phyloP scores from a whole-genome alignment of 2,329 filamentous ascomycete genomes.

The Hymenoscyphus occultus region DNA sequence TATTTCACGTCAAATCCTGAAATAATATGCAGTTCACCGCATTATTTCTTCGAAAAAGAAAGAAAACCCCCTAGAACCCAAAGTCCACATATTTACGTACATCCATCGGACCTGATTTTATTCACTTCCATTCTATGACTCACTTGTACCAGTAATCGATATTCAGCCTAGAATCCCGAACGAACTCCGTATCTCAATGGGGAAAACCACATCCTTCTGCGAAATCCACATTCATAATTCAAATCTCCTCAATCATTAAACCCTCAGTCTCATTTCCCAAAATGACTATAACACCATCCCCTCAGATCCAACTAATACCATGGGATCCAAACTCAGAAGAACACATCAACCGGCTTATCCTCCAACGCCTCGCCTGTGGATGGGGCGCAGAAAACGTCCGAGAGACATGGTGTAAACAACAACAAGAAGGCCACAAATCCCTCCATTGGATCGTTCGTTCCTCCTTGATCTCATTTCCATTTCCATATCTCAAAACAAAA shows the following conservation, averaged over 20 bases:
- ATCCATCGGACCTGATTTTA: too few relatives aligned
- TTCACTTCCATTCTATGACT: too few relatives aligned
- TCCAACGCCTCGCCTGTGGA: conserved; percentile 46
- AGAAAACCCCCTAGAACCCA: not conserved
- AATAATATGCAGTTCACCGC: too few relatives aligned
- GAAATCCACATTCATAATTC: too few relatives aligned
- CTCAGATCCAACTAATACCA: conserved; percentile 41
- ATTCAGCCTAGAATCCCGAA: too few relatives aligned
- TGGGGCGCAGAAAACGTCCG: conserved; percentile 42
- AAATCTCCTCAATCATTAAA: too few relatives aligned
- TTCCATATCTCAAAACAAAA: not conserved
- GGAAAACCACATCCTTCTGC: too few relatives aligned
- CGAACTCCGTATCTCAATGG: too few relatives aligned
- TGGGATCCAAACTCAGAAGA: conserved; percentile 43
- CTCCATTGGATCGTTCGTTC: conserved; percentile 16
- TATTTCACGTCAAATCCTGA: too few relatives aligned
- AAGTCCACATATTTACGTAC: too few relatives aligned
- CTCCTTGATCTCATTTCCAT: not conserved
- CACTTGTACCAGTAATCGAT: too few relatives aligned
- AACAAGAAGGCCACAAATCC: conserved; percentile 11
- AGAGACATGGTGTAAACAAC: conserved; percentile 15
- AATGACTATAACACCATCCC: not conserved
- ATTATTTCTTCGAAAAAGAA: too few relatives aligned
- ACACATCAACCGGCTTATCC: conserved; percentile 42
- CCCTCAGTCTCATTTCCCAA: not conserved